Evolutionary conservation across 139 green algal genomes (phyloP), one percentile per base, ranked within the genome.

Genomic region (Chlorella sp.): DNA sequence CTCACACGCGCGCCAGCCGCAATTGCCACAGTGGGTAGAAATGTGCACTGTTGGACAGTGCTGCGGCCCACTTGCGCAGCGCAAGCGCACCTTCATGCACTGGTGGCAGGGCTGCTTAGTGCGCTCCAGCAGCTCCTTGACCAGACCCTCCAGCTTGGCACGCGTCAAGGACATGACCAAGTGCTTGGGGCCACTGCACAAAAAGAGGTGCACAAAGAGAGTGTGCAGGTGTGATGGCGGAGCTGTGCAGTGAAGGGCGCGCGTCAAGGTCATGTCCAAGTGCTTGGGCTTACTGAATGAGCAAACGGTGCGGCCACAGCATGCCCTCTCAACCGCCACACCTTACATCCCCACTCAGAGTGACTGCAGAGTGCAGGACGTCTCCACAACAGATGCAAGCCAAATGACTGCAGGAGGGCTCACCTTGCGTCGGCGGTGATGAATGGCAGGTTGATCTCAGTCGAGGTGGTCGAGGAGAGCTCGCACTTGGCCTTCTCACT

Each of bases 391-490:
- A n/a, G n/a, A n/a, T n/a, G n/a, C n/a, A n/a, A n/a, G n/a, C n/a
- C n/a, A n/a, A n/a, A n/a, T n/a, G n/a, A n/a, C n/a, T n/a, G n/a
- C n/a, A n/a, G n/a, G n/a, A n/a, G n/a, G n/a, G 5, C 51, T 64
- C 50, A 74, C 69, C 50, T 60, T 1, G 86, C 91, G 71, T 98
- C 93, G n/a, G 95, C 95, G 0, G 95, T 99, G 87, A 99, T 99
- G 90, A 99, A 99, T 50, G 95, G 95, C 76, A 99, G 87, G 86
- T 98, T 99, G 85, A 99, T 96, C 72, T 99, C 95, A 23, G 95
- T 99, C 71, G 88, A 84, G 31, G 72, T 80, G 22, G 93, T 89
- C 31, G 82, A 92, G 24, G 85, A 95, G 35, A 99, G 91, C 88
- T 99, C 95, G 77, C 92, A 97, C 89, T 99, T 99, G 74, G 95